These are phyloP conservation scores for Apiospora phragmitis DNA, from an alignment of 2,329 filamentous ascomycete species.

Conservation along the genomic window DNA sequence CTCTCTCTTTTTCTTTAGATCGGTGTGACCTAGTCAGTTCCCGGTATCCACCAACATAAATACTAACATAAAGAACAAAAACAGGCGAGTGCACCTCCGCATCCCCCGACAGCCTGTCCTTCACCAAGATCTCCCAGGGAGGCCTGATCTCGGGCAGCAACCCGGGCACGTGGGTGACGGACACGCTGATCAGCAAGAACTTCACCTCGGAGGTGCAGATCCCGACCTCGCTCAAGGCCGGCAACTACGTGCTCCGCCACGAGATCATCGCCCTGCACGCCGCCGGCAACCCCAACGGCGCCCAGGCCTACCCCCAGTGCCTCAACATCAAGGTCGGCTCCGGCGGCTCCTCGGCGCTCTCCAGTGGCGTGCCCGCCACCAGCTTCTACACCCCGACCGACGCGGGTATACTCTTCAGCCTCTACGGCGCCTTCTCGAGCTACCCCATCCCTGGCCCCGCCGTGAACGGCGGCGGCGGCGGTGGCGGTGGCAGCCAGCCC, in stretches of 20 bases:
- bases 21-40: no score
- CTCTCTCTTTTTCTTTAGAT: no score
- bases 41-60: no score
- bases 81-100: constrained; percentile 33
- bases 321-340: constrained; percentile 42
- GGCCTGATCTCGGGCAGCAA: constrained; percentile 27
- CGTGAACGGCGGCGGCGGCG: constrained; percentile 8
- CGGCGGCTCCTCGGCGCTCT: constrained; percentile 33
- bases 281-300: constrained; percentile 40
- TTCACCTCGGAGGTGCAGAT: constrained; percentile 46
- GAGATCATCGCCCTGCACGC: constrained; percentile 52
- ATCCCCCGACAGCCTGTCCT: constrained; percentile 28
- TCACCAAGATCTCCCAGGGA: constrained; percentile 29
- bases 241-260: constrained; percentile 51
- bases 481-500: not conserved
- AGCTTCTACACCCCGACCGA: constrained; percentile 31
- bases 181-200: constrained; percentile 47
- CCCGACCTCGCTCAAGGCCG: constrained; percentile 40
- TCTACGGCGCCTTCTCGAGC: constrained; percentile 22
- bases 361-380: constrained; percentile 32
- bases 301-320: constrained; percentile 39
- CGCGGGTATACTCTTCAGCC: constrained; percentile 27
- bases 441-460: constrained; percentile 28
- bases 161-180: constrained; percentile 35
- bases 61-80: constrained; percentile 17